These are phyloP conservation scores for Letharia columbiana DNA, from an alignment of 495 filamentous ascomycete species.

Conservation along the genomic window DNA sequence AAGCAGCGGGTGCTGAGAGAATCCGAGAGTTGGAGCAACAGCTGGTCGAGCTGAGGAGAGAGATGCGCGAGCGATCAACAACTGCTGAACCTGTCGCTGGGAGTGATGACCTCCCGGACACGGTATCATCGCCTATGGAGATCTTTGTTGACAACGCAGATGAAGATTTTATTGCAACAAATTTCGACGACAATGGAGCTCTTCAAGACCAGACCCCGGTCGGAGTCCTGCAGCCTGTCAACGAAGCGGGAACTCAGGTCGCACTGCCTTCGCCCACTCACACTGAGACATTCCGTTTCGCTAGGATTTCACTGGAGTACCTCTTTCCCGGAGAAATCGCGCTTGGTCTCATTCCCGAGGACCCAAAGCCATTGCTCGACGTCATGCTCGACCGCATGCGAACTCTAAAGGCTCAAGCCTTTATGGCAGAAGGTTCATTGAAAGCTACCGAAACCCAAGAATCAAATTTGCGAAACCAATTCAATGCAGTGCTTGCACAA, in stretches of 20 bases:
- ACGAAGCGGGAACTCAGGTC: slow-evolving; percentile 22
- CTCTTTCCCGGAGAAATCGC: slow-evolving; percentile 56
- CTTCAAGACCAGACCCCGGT: slow-evolving; percentile 8
- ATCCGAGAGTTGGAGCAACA: slow-evolving; percentile 34
- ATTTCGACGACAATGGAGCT: slow-evolving; percentile 7
- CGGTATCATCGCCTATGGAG: neutral
- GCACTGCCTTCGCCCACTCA: slow-evolving; percentile 10
- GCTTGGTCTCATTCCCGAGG: slow-evolving; percentile 28
- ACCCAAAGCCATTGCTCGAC: slow-evolving; percentile 21
- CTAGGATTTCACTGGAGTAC: slow-evolving; percentile 59
- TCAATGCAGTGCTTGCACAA: slow-evolving; percentile 34
- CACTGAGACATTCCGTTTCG: slow-evolving; percentile 44
- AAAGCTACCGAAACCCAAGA: slow-evolving; percentile 13
- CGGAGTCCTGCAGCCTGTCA: neutral
- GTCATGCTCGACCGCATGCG: slow-evolving; percentile 19
- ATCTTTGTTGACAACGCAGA: slow-evolving; percentile 17
- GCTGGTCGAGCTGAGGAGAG: slow-evolving; percentile 24
- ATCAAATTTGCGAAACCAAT: slow-evolving; percentile 34
- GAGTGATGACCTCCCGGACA: neutral
- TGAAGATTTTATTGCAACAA: slow-evolving; percentile 6
- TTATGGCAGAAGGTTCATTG: slow-evolving; percentile 11
- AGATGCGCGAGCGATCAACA: slow-evolving; percentile 18
- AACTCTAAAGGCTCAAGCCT: slow-evolving; percentile 7
- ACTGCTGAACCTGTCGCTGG: slow-evolving; percentile 5
- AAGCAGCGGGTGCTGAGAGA: slow-evolving; percentile 22